Percentiles rank a stretch among this genome's conserved stretches.
Conservation (phyloP, 768 basidiomycete species). For the Amanita muscaria region DNA sequence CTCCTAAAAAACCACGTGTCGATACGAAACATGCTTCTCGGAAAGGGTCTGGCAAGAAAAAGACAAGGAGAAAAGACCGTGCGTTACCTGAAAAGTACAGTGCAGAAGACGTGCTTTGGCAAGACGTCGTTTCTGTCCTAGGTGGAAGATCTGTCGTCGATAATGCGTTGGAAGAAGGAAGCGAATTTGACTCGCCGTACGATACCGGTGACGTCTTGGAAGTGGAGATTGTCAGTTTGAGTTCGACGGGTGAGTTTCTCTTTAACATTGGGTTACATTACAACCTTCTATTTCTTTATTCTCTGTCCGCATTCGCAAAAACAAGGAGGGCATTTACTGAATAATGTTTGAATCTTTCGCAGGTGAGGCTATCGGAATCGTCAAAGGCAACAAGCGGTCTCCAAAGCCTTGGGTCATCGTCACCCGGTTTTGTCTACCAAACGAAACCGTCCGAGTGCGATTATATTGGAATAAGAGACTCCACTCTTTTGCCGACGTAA, state of each 20-base stretch:
- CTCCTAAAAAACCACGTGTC: constrained; percentile 22
- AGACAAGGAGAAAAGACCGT: constrained; percentile 28
- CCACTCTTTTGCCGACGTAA: constrained; percentile 68
- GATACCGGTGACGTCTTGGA: constrained; percentile 52
- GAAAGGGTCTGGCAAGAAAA: constrained; percentile 16
- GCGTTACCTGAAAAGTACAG: constrained; percentile 56
- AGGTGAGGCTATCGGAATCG: constrained; percentile 59
- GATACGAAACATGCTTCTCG: neutral
- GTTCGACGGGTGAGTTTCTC: constrained; percentile 56
- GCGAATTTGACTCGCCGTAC: constrained; percentile 54
- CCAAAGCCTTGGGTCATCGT: constrained; percentile 68
- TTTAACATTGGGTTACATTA: no score
- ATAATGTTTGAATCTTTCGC: no score
- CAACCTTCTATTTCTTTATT: no score
- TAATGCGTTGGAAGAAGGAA: constrained; percentile 35
- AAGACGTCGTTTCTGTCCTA: constrained; percentile 60
- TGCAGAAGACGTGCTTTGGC: constrained; percentile 64
- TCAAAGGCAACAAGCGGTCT: constrained; percentile 21
- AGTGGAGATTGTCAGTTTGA: constrained; percentile 53
- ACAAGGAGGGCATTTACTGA: no score
- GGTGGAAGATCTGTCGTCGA: constrained; percentile 58
- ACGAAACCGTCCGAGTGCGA: constrained; percentile 66
- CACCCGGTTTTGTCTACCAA: constrained; percentile 78
- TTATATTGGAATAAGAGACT: constrained; percentile 65
- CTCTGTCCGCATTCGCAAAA: no score